Evolutionary conservation across 2,329 filamentous ascomycete species (phyloP).

Genomic region (Coniochaeta prunicola): DNA sequence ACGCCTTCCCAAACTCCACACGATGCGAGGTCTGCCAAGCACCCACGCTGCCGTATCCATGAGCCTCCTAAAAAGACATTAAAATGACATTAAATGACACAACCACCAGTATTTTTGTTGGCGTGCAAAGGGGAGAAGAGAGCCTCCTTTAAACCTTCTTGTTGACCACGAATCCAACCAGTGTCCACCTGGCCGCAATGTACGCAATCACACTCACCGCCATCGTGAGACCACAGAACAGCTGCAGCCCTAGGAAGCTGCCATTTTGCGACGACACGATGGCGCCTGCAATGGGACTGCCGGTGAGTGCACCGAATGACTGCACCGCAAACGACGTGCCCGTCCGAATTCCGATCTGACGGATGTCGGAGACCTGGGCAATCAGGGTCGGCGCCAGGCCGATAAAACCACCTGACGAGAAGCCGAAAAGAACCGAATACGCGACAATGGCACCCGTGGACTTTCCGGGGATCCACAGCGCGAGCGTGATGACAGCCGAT

Average conservation of each 20-base stretch:
- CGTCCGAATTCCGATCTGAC: conserved; percentile 50
- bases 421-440: conserved; percentile 57
- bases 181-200: conserved; percentile 13
- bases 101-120: no score
- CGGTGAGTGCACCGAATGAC: conserved; percentile 49
- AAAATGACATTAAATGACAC: no score
- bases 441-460: conserved; percentile 48
- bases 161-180: conserved; percentile 15
- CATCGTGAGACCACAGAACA: conserved; percentile 47
- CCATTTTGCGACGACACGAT: conserved; percentile 35
- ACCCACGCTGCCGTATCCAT: no score
- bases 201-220: conserved; percentile 16
- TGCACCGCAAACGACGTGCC: conserved; percentile 50
- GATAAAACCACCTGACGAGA: conserved; percentile 57
- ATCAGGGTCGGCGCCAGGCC: conserved; percentile 49
- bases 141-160: neutral
- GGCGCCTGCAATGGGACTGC: conserved; percentile 50
- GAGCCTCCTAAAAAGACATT: no score
- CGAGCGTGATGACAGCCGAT: conserved; percentile 29
- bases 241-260: conserved; percentile 40
- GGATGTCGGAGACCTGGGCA: conserved; percentile 53
- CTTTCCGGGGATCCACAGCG: conserved; percentile 32
- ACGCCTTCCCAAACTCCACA: no score
- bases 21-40: no score
- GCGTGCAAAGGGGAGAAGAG: neutral